Conservation (phyloP, 148 eudicot species). For the Heliamphora exappendiculata region DNA sequence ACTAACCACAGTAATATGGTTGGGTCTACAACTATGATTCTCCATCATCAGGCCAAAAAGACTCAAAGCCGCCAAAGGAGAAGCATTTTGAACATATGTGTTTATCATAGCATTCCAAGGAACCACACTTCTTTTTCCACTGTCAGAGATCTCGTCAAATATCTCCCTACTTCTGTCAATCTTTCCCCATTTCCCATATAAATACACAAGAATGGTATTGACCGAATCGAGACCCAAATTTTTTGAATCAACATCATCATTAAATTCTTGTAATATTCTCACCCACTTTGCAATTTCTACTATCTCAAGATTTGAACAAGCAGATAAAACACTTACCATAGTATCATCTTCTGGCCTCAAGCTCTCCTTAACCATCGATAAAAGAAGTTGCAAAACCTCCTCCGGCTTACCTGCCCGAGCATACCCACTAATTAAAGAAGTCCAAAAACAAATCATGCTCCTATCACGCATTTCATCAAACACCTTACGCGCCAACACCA, state of each 20-base stretch:
- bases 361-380: constrained; percentile 37
- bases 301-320: constrained; percentile 45
- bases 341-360: constrained; percentile 52
- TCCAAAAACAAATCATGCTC: constrained; percentile 51
- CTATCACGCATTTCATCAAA: constrained; percentile 72
- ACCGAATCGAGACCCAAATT: constrained; percentile 26
- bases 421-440: constrained; percentile 55
- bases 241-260: constrained; percentile 13
- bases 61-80: constrained; percentile 46
- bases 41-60: constrained; percentile 49
- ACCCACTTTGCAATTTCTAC: constrained; percentile 42
- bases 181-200: constrained; percentile 53
- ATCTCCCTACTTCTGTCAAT: constrained; percentile 42
- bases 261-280: constrained; percentile 12
- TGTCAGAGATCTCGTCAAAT: constrained; percentile 44
- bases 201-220: constrained; percentile 44
- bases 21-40: constrained; percentile 32
- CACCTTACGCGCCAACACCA: constrained; percentile 48
- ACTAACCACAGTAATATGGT: constrained; percentile 81
- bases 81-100: constrained; percentile 62
- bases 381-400: constrained; percentile 49
- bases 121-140: constrained; percentile 58
- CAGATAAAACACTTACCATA: constrained; percentile 63
- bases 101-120: constrained; percentile 72
- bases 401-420: constrained; percentile 41